A percentile compares a stretch with the other conserved stretches of the same genome.
Conservation (phyloP, 2,329 filamentous ascomycete species). For the Alternaria atra region DNA sequence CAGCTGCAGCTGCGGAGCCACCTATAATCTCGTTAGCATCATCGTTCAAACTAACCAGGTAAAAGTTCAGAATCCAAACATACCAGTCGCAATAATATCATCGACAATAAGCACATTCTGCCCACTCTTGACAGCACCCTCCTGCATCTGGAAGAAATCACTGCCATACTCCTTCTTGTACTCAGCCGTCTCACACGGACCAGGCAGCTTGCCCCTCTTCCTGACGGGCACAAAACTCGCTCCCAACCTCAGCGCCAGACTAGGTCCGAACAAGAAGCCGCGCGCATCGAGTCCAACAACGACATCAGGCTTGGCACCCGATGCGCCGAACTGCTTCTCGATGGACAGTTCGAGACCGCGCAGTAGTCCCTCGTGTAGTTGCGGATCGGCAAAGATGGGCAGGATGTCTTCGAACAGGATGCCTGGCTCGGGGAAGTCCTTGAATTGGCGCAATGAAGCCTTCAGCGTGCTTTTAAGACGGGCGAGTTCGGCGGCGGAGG, state of each 20-base stretch:
- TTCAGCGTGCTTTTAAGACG: constrained; percentile 73
- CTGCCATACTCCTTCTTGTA: constrained; percentile 97
- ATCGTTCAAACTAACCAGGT: background rate
- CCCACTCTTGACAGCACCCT: constrained; percentile 81
- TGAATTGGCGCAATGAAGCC: constrained; percentile 80
- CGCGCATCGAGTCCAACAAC: constrained; percentile 93
- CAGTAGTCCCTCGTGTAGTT: constrained; percentile 78
- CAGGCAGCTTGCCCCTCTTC: constrained; percentile 95
- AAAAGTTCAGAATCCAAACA: constrained; percentile 44
- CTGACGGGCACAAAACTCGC: constrained; percentile 91
- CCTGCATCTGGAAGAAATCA: constrained; percentile 96
- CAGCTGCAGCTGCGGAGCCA: constrained; percentile 88
- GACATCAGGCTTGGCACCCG: constrained; percentile 74
- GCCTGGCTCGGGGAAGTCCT: constrained; percentile 90
- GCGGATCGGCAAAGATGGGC: constrained; percentile 85
- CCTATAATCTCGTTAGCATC: constrained; percentile 61
- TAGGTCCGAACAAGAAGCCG: constrained; percentile 94
- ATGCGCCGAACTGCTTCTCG: constrained; percentile 64
- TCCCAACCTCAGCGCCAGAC: constrained; percentile 81
- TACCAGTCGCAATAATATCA: constrained; percentile 98
- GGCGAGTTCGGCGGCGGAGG: constrained; percentile 61
- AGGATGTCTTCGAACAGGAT: constrained; percentile 99
- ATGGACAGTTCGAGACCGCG: constrained; percentile 87
- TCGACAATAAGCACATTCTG: constrained; percentile 94
- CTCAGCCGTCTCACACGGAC: constrained; percentile 81